Evolutionary conservation across 2,329 filamentous ascomycete genomes (phyloP), one percentile per base, ranked within the genome.

Genomic region (Nakataea oryzae): DNA sequence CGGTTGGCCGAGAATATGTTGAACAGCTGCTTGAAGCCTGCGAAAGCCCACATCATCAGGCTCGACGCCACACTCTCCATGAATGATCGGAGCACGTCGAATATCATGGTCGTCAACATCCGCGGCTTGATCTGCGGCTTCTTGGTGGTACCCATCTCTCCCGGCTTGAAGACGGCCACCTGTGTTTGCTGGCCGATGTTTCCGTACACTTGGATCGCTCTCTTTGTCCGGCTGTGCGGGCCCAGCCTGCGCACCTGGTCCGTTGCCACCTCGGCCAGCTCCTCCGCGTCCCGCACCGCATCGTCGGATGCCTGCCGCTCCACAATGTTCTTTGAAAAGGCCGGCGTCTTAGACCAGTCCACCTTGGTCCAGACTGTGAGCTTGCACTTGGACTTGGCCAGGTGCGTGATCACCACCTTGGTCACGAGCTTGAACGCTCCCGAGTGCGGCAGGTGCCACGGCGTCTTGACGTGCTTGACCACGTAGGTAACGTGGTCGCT

Each of bases 341-440:
- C 78, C 13, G 86, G 87, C 61, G 83, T 78, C 66, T 86, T 88
- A 29, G 85, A 81, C 95, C 95, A 97, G 67, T 91, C 89, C n/a
- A 96, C 85, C 69, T 88, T 89, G 61, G 87, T 90, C 74, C 91
- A 96, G 56, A 97, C 85, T 29, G 92, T 89, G 62, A 99, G 83
- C 76, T 95, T 97, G 74, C 91, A 96, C 73, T 89, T 92, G 14
- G 90, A 92, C 75, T 97, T 97, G 61, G 91, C 87, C 64, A 93
- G 83, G 70, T 97, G 91, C 2, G 95, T 97, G 65, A 99, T 95
- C 66, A 97, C 91, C 65, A 96, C 86, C 74, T 96, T 97, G 67
- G 86, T 93, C 63, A 96, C 85, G 27, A 97, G 79, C 68, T 88
- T 87, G 75, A 97, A 96, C 60, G 86, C 83, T 59, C 86, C 81